A percentile compares a stretch with the other conserved stretches of the same genome.
Evolutionary conservation across 139 green algal species (phyloP).

Genomic region (Chlorella vulgaris): DNA sequence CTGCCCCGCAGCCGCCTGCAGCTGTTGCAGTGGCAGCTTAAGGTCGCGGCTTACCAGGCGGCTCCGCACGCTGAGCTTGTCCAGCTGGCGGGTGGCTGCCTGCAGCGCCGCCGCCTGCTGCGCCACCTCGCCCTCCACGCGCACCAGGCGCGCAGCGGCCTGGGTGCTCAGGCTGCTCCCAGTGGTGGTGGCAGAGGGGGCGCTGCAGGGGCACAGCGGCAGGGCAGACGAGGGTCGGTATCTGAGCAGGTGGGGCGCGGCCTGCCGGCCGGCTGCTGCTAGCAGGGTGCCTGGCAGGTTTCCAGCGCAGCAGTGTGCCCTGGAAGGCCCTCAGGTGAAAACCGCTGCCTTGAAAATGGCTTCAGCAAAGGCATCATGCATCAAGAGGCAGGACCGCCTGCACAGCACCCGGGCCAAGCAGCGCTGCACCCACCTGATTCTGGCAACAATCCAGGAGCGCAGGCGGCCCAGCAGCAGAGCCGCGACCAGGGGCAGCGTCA

Average conservation of each 20-base stretch:
- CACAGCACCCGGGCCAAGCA: no score
- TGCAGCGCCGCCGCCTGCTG: conserved; percentile 33
- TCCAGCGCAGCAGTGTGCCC: no score
- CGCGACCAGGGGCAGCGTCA: conserved; percentile 23
- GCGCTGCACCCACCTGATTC: neutral
- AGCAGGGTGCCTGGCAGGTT: no score
- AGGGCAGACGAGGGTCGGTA: no score
- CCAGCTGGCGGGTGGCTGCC: conserved; percentile 36
- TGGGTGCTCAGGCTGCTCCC: neutral
- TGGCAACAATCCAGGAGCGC: conserved; percentile 7
- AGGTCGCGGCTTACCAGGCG: conserved; percentile 41
- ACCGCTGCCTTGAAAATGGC: no score
- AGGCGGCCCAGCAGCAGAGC: conserved; percentile 21
- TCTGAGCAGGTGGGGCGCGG: no score
- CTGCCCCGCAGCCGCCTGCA: conserved; percentile 37
- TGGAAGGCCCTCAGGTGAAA: no score
- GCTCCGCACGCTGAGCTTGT: conserved; percentile 43
- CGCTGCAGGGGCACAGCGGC: no score
- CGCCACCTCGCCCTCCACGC: conserved; percentile 24
- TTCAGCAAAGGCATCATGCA: no score
- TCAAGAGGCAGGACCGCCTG: no score
- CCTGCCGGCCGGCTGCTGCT: no score
- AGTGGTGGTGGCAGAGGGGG: neutral
- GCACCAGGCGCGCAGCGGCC: conserved; percentile 35
- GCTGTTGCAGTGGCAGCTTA: conserved; percentile 36